Evolutionary conservation across 208 protist genomes (phyloP).

Genomic region (Acanthamoeba sp.): DNA sequence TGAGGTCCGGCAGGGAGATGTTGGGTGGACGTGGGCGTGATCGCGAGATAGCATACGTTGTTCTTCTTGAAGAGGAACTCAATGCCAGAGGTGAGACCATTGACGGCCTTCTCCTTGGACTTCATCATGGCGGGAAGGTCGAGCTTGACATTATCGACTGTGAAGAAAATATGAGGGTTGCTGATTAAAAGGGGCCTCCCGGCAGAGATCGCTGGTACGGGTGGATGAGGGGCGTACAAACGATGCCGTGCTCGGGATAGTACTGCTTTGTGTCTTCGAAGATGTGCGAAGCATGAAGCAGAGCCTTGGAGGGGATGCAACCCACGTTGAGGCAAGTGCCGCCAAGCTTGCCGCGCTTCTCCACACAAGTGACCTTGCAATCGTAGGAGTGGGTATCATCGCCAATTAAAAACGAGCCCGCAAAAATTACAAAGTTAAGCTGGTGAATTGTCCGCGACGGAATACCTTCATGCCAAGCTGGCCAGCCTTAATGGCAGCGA

Average conservation of each 20-base stretch:
- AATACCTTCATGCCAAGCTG: slow-evolving; percentile 98
- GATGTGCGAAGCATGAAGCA: slow-evolving; percentile 98
- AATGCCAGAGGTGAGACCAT: slow-evolving; percentile 95
- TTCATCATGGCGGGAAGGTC: slow-evolving; percentile 97
- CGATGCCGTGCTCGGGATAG: slow-evolving; percentile 95
- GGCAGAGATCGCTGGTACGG: not conserved
- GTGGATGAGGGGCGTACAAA: slow-evolving; percentile 64
- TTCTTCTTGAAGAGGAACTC: slow-evolving; percentile 99
- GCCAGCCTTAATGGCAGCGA: slow-evolving; percentile 99
- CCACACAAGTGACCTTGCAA: slow-evolving; percentile 96
- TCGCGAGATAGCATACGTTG: slow-evolving; percentile 89
- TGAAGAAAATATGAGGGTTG: not conserved
- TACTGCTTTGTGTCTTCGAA: slow-evolving; percentile 97
- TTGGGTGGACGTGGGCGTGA: not conserved
- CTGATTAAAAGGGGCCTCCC: not conserved
- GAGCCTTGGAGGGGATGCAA: slow-evolving; percentile 99
- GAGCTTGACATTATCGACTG: slow-evolving; percentile 90
- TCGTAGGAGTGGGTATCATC: not conserved
- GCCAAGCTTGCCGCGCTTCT: slow-evolving; percentile 98
- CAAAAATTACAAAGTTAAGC: too few species aligned
- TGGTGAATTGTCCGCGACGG: not conserved
- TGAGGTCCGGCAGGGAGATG: too few species aligned
- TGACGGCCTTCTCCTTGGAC: slow-evolving; percentile 97
- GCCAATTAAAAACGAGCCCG: not conserved
- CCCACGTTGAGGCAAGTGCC: slow-evolving; percentile 98